Evolutionary conservation across 306 rosid species (phyloP).

Genomic region (Cicer arietinum): DNA sequence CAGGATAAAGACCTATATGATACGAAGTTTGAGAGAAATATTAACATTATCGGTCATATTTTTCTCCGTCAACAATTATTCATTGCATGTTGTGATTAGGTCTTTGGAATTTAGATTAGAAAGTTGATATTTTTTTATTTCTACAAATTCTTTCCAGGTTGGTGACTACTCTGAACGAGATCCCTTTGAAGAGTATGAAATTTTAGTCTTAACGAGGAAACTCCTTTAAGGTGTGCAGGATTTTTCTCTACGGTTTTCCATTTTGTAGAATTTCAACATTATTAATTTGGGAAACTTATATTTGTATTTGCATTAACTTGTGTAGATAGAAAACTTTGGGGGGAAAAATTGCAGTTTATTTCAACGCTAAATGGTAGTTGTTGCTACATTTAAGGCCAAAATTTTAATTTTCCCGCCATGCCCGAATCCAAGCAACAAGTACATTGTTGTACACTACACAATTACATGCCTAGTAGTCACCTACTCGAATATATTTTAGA

Average conservation of each 20-base stretch:
- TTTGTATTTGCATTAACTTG: not conserved
- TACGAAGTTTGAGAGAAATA: not conserved
- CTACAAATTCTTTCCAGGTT: conserved; percentile 58
- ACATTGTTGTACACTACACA: too few species aligned
- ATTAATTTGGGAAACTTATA: not conserved
- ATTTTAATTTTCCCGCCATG: too few species aligned
- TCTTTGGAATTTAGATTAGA: not conserved
- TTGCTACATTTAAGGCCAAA: too few species aligned
- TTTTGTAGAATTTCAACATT: not conserved
- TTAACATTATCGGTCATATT: not conserved
- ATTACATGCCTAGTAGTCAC: too few species aligned
- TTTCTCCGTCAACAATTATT: not conserved
- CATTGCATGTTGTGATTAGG: conserved; percentile 2
- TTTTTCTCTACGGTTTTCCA: not conserved
- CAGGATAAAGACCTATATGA: not conserved
- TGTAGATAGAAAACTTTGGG: too few species aligned
- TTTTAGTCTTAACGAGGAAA: conserved; percentile 49
- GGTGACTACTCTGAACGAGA: conserved; percentile 94
- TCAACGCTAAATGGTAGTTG: too few species aligned
- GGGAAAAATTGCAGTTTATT: too few species aligned
- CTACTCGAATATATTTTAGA: too few species aligned
- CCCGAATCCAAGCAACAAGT: too few species aligned
- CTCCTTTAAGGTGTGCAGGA: not conserved
- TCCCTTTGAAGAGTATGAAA: conserved; percentile 87
- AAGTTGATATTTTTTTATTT: not conserved